Base-by-base conservation (phyloP, 1,139 yeast species). In the Sugiyamaella novakii region DNA sequence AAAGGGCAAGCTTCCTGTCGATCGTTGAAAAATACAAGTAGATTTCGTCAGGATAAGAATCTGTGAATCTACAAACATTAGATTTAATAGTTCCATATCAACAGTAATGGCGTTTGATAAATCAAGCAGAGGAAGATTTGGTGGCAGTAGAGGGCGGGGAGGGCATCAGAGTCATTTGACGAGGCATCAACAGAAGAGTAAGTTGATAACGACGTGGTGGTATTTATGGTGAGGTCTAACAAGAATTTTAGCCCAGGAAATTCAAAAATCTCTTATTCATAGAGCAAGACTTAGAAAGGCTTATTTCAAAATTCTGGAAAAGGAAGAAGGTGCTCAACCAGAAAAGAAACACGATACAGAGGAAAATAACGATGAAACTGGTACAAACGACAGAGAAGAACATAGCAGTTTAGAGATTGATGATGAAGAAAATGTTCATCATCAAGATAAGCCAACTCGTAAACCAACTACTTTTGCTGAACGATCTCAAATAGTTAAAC, bases 201-300 rank as follows among this genome's bases (percentile, higher is more conserved):
- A 37, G 54, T 41, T n/a, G 10, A 11, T 6, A 6, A 8, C 15
- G 2, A 12, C 24, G 10, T 14, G 25, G 8, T 22, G 25, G 25
- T 22, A 6, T 22, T 5, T 5, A 22, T 5, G 8, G 25, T 22
- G 27, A 22, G n/a, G 2, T 17, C 39, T 42, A 42, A 42, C 34
- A 19, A 15, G 12, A 22, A 11, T 19, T 29, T 12, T 4, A 54
- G 54, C 58, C 25, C 43, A 52, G 12, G 94, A 87, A 56, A 89
- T 89, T 59, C 83, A 84, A 62, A 79, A 78, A 63, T 84, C 94
- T 10, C 77, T 91, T 57, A 78, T 80, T 1, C 95, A 88, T 62
- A 77, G 89, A 55, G 88, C 96, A n/a, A 76, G 94, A 58, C 77
- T 89, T 57, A 80, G 89, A 71, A 86, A 83, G 65, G 83, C 81